Percentiles rank a stretch among this genome's conserved stretches.
Conservation (phyloP, 2,329 filamentous ascomycete genomes). For the Claviceps purpurea region DNA sequence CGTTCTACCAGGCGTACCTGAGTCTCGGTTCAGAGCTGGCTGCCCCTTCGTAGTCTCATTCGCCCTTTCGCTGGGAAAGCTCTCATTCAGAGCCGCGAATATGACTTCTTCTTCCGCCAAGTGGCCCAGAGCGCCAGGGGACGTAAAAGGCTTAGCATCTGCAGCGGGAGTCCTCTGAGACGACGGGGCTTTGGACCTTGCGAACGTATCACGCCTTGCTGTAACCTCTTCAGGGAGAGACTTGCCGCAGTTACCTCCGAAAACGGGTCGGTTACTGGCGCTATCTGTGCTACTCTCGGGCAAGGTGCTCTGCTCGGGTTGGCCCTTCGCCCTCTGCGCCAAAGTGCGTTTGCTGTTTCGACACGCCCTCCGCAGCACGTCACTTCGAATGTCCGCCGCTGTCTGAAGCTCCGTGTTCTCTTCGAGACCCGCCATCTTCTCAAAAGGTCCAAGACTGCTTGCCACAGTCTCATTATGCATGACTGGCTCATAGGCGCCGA, state of each 20-base stretch:
- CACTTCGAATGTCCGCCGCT: conserved; percentile 19
- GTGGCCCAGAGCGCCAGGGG: neutral
- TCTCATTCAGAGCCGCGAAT: conserved; percentile 27
- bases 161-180: conserved; percentile 10
- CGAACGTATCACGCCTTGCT: conserved; percentile 24
- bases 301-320: conserved; percentile 6
- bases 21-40: conserved; percentile 17
- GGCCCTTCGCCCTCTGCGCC: conserved; percentile 4
- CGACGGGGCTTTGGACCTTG: conserved; percentile 13
- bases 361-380: conserved; percentile 16
- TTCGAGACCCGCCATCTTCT: conserved; percentile 9
- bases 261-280: neutral
- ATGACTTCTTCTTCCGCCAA: conserved; percentile 17
- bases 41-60: conserved; percentile 14
- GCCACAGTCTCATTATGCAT: conserved; percentile 21
- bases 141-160: neutral
- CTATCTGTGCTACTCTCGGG: conserved; percentile 3
- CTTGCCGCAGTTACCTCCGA: conserved; percentile 35
- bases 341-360: conserved; percentile 10
- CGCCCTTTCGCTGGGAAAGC: conserved; percentile 19
- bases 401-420: conserved; percentile 12
- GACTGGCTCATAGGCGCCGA: conserved; percentile 25
- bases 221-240: conserved; percentile 41
- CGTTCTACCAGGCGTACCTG: neutral
- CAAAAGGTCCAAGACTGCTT: conserved; percentile 25